phyloP scores from a whole-genome alignment of 306 rosid genomes.

The Lotus japonicus region DNA sequence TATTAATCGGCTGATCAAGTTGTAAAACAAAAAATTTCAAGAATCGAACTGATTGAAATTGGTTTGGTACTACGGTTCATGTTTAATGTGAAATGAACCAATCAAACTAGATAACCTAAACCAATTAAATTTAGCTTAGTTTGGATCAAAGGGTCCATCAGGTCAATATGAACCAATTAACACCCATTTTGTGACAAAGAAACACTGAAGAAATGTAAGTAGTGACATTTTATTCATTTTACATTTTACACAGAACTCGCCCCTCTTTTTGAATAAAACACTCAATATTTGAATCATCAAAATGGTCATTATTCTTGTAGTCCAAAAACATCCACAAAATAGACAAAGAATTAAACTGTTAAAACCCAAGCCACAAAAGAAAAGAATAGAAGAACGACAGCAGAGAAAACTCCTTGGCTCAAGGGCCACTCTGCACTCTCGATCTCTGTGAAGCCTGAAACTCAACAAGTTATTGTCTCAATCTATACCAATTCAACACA shows the following conservation, averaged over 20 bases:
- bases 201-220: not conserved
- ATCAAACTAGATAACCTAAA: too few relatives aligned
- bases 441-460: not conserved
- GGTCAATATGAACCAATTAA: too few relatives aligned
- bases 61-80: too few relatives aligned
- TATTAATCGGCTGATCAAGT: too few relatives aligned
- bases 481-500: not conserved
- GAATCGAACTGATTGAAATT: too few relatives aligned
- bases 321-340: not conserved
- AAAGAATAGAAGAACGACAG: not conserved
- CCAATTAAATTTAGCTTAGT: too few relatives aligned
- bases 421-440: not conserved
- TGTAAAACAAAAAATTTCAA: too few relatives aligned
- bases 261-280: not conserved
- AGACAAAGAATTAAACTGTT: not conserved
- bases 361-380: not conserved
- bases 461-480: not conserved
- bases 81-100: too few relatives aligned
- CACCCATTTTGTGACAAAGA: not conserved
- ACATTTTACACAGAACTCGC: not conserved
- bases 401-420: not conserved
- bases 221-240: not conserved
- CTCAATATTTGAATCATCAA: not conserved
- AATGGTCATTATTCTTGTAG: not conserved
- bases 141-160: too few relatives aligned